phyloP scores from a whole-genome alignment of 2,329 filamentous ascomycete genomes.

The Cladosporium sp. region DNA sequence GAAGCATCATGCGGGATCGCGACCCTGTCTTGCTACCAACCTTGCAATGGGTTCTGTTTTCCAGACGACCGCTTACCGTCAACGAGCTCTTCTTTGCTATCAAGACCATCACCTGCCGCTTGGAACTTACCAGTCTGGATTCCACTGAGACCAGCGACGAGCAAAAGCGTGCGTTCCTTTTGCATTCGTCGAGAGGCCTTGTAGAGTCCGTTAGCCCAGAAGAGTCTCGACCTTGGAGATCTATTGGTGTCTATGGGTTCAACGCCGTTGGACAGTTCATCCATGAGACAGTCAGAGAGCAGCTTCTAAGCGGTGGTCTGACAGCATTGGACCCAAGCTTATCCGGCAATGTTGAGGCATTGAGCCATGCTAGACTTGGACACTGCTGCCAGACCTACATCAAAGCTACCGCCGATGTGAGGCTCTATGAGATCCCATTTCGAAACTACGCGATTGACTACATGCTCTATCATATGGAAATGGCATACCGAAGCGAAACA shows the following conservation, averaged over 20 bases:
- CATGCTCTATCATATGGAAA: too few relatives aligned
- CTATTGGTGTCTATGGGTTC: too few relatives aligned
- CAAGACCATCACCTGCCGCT: too few relatives aligned
- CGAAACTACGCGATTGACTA: too few relatives aligned
- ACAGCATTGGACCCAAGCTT: background rate
- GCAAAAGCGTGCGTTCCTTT: background rate
- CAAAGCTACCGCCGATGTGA: too few relatives aligned
- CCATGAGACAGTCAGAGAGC: slow-evolving; percentile 2
- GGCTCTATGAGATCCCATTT: too few relatives aligned
- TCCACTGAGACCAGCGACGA: background rate
- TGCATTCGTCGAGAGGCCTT: background rate
- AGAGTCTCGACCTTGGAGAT: background rate
- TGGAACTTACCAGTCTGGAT: background rate
- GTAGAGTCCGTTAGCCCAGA: background rate
- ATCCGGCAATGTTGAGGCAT: background rate
- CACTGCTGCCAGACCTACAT: background rate
- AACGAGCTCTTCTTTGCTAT: background rate
- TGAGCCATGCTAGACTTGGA: background rate
- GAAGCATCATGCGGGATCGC: background rate
- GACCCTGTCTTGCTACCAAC: background rate
- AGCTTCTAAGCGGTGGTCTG: background rate
- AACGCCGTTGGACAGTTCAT: background rate
- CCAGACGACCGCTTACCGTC: background rate
- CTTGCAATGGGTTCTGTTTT: background rate
- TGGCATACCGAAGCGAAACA: too few relatives aligned